Base-by-base conservation (phyloP, 2,329 filamentous ascomycete species). In the Fusarium temperatum region DNA sequence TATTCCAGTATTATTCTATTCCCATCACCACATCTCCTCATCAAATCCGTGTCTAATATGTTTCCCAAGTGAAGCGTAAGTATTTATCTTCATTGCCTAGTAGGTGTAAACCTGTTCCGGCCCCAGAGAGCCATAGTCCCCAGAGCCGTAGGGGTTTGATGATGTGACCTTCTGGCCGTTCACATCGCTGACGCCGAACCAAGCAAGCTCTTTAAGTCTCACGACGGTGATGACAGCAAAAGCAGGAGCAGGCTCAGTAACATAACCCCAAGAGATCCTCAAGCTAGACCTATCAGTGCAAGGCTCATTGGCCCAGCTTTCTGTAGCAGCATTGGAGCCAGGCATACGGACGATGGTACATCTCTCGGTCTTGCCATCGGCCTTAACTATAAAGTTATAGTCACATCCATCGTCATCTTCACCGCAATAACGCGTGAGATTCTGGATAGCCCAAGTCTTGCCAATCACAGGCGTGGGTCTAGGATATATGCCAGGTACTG, bases 211-310 rank as follows among this genome's bases (percentile, higher is more conserved):
- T 66, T 75, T 63, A n/a, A 58, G 63, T 42, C 70, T 42, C 6
- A 66, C 66, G 10, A 75, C 63, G 5, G 69, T 75, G 5, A 75
- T 7, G 13, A 75, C 73, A 61, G 72, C 69, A 47, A 75, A 75
- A 1, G 73, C 63, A 12, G 72, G 73, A 26, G 50, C 66, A 35
- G 69, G 72, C 42, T 75, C 66, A 5, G 66, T 66, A 22, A 66
- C 72, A 50, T 73, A 73, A 3, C 72, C 73, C 73, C 73, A 75
- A 30, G 73, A 75, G 24, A 75, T 42, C 12, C 56, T 73, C 30
- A 66, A 45, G 17, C 64, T 41, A 15, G 73, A 75, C 7, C 64
- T 62, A 8, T 51, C 50, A 9, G 67, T 73, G 44, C 73, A 75
- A 9, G 57, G 72, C 20, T 75, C n/a, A 8, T 75, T 48, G 4